Evolutionary conservation across 2,329 filamentous ascomycete species (phyloP), one percentile per base, ranked within the genome.

Genomic region (Rugonectria rugulosa): DNA sequence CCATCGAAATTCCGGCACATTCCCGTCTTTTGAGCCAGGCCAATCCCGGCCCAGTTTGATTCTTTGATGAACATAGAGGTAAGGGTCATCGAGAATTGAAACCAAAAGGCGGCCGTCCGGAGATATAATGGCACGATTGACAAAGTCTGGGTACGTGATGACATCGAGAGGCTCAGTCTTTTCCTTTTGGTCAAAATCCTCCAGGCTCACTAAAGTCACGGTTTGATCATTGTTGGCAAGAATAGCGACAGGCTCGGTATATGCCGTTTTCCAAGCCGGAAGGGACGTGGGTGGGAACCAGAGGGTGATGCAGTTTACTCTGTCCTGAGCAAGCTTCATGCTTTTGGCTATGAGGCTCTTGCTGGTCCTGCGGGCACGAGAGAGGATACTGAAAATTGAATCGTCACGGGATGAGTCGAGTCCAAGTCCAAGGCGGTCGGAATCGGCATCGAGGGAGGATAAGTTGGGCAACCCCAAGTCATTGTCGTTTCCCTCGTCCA

Each of bases 61-160:
- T 41, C 88, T 80, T 61, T 84, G 78, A 72, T 96, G 95, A 61
- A 98, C 87, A 73, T 95, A 97, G 17, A 94, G 85, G 61, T 87
- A 90, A 1, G 92, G 89, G 66, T 93, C 89, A 70, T 99, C 95
- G 34, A 94, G 90, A 37, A 98, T 90, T 2, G 92, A 91, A 6
- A 93, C 83, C 17, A 98, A 80, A 10, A 94, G 76, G 17, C 82
- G 84, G 1, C 93, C 94, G 70, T 97, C 90, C 0, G 94, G 95
- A 6, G 94, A 97, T 47, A 99, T 88, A n/a, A 93, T 86, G 27
- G 93, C 91, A 68, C 96, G 92, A 68, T 99, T 99, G 77, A 98
- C 94, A 61, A 88, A 90, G 69, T 94, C 90, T 5, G 90, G 88
- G 61, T 96, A 88, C 4, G 84, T 81, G 48, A 97, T 77, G 37